These are phyloP conservation scores for Apiospora arundinis DNA, from an alignment of 2,329 filamentous ascomycete species.

Conservation along the genomic window DNA sequence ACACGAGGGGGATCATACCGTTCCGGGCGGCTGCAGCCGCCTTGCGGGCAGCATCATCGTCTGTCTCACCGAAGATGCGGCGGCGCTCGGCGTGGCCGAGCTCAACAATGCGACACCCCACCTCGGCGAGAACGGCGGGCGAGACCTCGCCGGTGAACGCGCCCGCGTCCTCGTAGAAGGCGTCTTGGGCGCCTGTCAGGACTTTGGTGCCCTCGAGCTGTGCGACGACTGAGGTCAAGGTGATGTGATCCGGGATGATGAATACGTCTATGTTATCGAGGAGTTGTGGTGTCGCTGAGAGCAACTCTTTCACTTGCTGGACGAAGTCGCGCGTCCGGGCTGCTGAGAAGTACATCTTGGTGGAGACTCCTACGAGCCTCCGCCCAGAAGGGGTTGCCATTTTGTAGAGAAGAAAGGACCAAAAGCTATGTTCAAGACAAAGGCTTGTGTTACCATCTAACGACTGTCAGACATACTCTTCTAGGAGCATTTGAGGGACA, in stretches of 20 bases:
- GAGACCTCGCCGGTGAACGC: slow-evolving; percentile 82
- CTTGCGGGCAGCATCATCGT: slow-evolving; percentile 70
- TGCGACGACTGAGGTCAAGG: slow-evolving; percentile 60
- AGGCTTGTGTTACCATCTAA: not conserved
- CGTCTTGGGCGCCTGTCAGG: slow-evolving; percentile 77
- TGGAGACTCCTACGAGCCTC: slow-evolving; percentile 72
- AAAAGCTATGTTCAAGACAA: no score
- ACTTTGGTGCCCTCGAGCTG: slow-evolving; percentile 56
- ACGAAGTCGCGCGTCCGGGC: slow-evolving; percentile 65
- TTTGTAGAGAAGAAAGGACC: not conserved
- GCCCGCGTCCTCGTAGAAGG: slow-evolving; percentile 71
- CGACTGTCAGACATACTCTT: no score
- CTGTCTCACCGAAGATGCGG: slow-evolving; percentile 76
- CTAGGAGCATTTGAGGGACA: not conserved
- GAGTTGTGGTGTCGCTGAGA: slow-evolving; percentile 40
- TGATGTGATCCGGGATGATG: slow-evolving; percentile 79
- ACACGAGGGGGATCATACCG: slow-evolving; percentile 78
- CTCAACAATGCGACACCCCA: slow-evolving; percentile 76
- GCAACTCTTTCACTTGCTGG: slow-evolving; percentile 52
- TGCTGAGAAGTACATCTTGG: slow-evolving; percentile 82
- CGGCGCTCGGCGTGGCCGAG: slow-evolving; percentile 83
- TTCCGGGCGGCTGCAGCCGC: slow-evolving; percentile 71
- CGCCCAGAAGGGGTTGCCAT: not conserved
- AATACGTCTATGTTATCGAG: slow-evolving; percentile 57
- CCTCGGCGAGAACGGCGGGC: slow-evolving; percentile 67